Percentiles rank a stretch among this genome's conserved stretches.
Conservation (phyloP, 2,329 filamentous ascomycete species). For the Stachybotrys echinatus region DNA sequence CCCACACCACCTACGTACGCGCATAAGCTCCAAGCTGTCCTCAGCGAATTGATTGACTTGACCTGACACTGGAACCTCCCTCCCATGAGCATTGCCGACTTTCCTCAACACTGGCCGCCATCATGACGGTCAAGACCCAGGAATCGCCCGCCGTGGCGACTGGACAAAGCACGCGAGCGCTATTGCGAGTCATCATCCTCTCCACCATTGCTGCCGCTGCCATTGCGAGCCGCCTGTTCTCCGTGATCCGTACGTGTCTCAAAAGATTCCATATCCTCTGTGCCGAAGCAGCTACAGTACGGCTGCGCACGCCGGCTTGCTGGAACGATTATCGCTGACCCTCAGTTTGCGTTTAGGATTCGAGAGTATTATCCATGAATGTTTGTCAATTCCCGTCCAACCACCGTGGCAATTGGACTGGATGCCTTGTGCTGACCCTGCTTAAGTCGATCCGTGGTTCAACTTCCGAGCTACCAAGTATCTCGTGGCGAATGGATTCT, state of each 20-base stretch:
- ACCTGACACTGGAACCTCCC: slow-evolving; percentile 20
- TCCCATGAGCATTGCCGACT: slow-evolving; percentile 21
- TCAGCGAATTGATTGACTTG: slow-evolving; percentile 15
- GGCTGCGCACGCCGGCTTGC: not conserved
- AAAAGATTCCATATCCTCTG: slow-evolving; percentile 3
- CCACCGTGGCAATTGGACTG: slow-evolving; percentile 5
- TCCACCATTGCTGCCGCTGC: slow-evolving; percentile 86
- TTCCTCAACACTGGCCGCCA: slow-evolving; percentile 29
- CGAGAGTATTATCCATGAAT: slow-evolving; percentile 99
- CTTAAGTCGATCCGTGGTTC: slow-evolving; percentile 95
- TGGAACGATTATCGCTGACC: slow-evolving; percentile 2
- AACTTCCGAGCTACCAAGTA: slow-evolving; percentile 99
- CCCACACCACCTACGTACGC: slow-evolving; percentile 13
- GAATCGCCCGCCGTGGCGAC: slow-evolving; percentile 68
- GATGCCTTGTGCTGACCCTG: slow-evolving; percentile 19
- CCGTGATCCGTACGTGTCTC: slow-evolving; percentile 78
- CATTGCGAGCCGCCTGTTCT: slow-evolving; percentile 91
- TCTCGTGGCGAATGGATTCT: slow-evolving; percentile 92
- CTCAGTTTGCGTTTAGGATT: slow-evolving; percentile 55
- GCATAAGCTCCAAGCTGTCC: slow-evolving; percentile 42
- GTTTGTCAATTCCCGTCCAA: slow-evolving; percentile 50
- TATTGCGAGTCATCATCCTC: slow-evolving; percentile 87
- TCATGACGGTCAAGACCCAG: slow-evolving; percentile 39
- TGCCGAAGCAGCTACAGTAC: not conserved
- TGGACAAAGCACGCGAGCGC: slow-evolving; percentile 74